Conservation (phyloP, 352 stramenopile species). For the Pythium coloratum region DNA sequence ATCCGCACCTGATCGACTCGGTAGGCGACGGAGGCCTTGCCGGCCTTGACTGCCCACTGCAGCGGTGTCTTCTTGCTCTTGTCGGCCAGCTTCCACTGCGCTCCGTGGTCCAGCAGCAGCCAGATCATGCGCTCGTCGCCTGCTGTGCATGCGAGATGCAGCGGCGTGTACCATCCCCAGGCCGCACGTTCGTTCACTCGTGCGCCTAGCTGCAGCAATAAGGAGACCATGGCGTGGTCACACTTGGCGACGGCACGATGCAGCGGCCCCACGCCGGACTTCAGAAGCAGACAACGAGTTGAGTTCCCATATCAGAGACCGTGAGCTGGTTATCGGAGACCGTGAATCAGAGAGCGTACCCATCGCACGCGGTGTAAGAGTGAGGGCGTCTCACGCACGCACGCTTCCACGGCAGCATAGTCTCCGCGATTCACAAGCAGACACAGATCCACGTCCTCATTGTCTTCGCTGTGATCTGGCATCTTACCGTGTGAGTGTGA, state of each 20-base stretch:
- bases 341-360: conserved; percentile 31
- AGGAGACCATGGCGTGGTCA: conserved; percentile 39
- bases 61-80: conserved; percentile 73
- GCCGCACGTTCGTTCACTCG: conserved; percentile 56
- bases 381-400: conserved; percentile 33
- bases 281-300: background rate
- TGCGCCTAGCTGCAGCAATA: conserved; percentile 52
- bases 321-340: background rate
- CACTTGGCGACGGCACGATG: conserved; percentile 61
- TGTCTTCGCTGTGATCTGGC: background rate
- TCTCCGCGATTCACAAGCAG: conserved; percentile 55
- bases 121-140: conserved; percentile 65
- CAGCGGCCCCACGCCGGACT: conserved; percentile 66
- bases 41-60: conserved; percentile 66
- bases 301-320: background rate
- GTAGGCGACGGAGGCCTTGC: conserved; percentile 72
- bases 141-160: conserved; percentile 74
- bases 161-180: conserved; percentile 79
- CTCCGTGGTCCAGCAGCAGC: conserved; percentile 58
- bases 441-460: conserved; percentile 40
- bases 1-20: conserved; percentile 61
- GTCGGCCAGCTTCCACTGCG: conserved; percentile 54
- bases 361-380: conserved; percentile 57
- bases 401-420: conserved; percentile 31
- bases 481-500: background rate